Base-by-base conservation (phyloP, 441 rosid species). In the Eruca vesicaria region DNA sequence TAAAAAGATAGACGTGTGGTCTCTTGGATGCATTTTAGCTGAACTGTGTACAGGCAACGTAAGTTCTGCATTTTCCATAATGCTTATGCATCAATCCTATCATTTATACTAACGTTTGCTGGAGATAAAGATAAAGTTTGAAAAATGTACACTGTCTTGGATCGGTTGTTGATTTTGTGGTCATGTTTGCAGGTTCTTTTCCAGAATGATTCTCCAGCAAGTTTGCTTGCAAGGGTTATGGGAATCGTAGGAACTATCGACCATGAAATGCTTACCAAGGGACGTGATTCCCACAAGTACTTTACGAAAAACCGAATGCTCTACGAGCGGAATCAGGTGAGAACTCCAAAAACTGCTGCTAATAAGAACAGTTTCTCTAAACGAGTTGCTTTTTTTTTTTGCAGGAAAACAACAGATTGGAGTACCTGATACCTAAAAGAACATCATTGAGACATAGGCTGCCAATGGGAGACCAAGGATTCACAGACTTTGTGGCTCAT, bases 401-500 rank as follows among this genome's bases (percentile, higher is more conserved):
- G n/a, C 97, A 96, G 98, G 98, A 93, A 56, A 84, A 86, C 65
- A 96, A 76, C 79, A 85, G 93, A 80, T 77, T 96, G 65, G 98
- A 96, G 77, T 93, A 89, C 75, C 76, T 93, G 75, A 89, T 96
- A 71, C 97, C 97, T 1, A 96, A 96, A 82, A 90, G 91, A 87
- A 88, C 98, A 72, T 93, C 97, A 8, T 74, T 93, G 82, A 87
- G 96, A 82, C 98, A 90, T 75, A 83, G 99, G 38, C 81, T 96
- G 68, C 97, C 96, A 12, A 93, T 96, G 98, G 99, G 99, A 48
- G 99, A 96, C 82, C 99, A 91, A 83, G 98, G 97, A 38, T 96
- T 96, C 86, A 86, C 89, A n/a, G 97, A 96, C 72, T 93, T 96
- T 78, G 94, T 96, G 8, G 82, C 82, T 28, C 88, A 93, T 88